Base-by-base conservation (phyloP, 495 filamentous ascomycete species). In the Pseudevernia furfuracea region DNA sequence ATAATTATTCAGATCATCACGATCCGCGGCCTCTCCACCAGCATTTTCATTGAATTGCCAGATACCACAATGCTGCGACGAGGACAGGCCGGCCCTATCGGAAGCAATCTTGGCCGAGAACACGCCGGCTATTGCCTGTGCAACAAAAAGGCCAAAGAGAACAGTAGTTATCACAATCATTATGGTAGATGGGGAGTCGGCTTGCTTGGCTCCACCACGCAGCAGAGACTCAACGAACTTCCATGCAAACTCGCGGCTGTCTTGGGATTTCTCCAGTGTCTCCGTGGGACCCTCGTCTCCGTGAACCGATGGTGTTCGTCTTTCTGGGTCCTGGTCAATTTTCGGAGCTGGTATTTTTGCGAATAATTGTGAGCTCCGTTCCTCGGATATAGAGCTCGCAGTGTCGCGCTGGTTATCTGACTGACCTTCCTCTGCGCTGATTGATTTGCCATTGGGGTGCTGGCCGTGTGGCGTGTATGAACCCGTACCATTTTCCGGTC, bases 41-140 rank as follows among this genome's bases (percentile, higher is more conserved):
- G 61, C 69, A 28, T 41, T 32, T 12, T 34, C 38, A 57, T 70
- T 38, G 41, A 68, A 64, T 53, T 66, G 34, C 66, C 62, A 71
- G 19, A 71, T 46, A 0, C 70, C 70, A 59, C 70, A 71, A 32
- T 68, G 34, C 52, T 58, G 25, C 36, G 69, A 70, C 4, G 64
- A 62, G 12, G 59, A 32, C 19, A 67, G 52, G 43, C 65, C 67
- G 21, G 32, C 44, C 49, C 55, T 58, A 53, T 68, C 64, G 7
- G 58, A 65, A 21, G 64, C 60, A 36, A 68, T 67, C 21, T 63
- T 57, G 12, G 59, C 64, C 8, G 67, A 67, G 34, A 67, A 63
- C 4, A 49, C 25, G 28, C 49, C 36, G 21, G 60, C 61, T 25
- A 67, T 62, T 30, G 52, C 25, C 1, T 49, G 44, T 30, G 38